Conservation (phyloP, 2,329 filamentous ascomycete species). For the Cadophora luteo-olivacea region DNA sequence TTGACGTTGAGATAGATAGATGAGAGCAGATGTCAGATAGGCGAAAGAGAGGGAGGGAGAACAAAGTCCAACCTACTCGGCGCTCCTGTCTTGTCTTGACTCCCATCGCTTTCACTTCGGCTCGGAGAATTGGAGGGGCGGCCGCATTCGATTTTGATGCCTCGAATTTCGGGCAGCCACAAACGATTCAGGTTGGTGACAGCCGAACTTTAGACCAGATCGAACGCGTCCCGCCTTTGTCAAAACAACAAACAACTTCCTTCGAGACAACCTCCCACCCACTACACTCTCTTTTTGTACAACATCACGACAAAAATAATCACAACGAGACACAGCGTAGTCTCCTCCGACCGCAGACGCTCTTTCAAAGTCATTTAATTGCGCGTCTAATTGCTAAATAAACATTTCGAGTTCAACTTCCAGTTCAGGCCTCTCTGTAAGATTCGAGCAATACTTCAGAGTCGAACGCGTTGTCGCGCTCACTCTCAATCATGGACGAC, state of each 20-base stretch:
- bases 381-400: neutral
- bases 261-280: neutral
- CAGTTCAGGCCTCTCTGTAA: neutral
- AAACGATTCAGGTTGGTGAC: neutral
- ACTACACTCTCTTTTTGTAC: neutral
- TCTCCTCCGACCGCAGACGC: slow-evolving; percentile 16
- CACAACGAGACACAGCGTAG: slow-evolving; percentile 9
- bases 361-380: slow-evolving; percentile 11
- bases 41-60: neutral
- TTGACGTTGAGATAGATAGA: neutral
- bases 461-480: slow-evolving; percentile 20
- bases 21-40: neutral
- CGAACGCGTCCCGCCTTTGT: neutral
- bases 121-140: slow-evolving; percentile 6
- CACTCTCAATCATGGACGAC: slow-evolving; percentile 32
- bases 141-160: neutral
- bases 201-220: slow-evolving; percentile 9
- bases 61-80: neutral
- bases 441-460: neutral
- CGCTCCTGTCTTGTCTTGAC: neutral
- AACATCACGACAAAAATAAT: slow-evolving; percentile 2
- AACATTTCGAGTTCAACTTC: neutral
- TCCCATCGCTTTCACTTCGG: neutral
- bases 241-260: slow-evolving; percentile 7
- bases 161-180: neutral